phyloP scores from a whole-genome alignment of 2,329 filamentous ascomycete genomes.

The Fusarium musae region DNA sequence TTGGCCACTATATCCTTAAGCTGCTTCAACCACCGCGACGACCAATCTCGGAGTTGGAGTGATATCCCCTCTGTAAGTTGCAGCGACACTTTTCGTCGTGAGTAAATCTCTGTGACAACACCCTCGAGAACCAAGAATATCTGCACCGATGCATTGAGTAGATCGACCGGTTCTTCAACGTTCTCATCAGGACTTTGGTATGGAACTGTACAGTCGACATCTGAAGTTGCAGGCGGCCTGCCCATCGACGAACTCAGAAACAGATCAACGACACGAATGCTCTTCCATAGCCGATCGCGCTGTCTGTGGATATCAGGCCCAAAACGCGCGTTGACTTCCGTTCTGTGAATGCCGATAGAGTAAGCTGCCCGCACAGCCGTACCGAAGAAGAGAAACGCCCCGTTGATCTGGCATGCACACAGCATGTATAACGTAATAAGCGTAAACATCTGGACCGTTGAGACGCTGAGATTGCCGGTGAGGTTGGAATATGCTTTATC shows the following conservation, averaged over 20 bases:
- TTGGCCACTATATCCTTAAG: conserved; percentile 54
- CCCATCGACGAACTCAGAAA: conserved; percentile 66
- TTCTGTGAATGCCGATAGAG: conserved; percentile 63
- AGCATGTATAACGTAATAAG: conserved; percentile 66
- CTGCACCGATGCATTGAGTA: conserved; percentile 64
- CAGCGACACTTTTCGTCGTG: conserved; percentile 62
- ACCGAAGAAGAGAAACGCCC: conserved; percentile 65
- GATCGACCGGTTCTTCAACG: conserved; percentile 55
- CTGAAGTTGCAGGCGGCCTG: conserved; percentile 63
- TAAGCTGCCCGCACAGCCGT: conserved; percentile 64
- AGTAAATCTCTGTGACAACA: conserved; percentile 64
- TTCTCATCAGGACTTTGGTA: conserved; percentile 53
- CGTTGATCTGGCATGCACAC: conserved; percentile 65
- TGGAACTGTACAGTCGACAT: conserved; percentile 64
- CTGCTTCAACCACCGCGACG: conserved; percentile 57
- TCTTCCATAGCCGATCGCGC: conserved; percentile 65
- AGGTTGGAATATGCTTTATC: conserved; percentile 57
- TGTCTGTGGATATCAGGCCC: conserved; percentile 55
- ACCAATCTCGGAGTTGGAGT: conserved; percentile 63
- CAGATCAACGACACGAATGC: conserved; percentile 62
- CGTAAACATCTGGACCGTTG: conserved; percentile 61
- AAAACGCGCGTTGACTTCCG: conserved; percentile 65
- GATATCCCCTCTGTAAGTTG: conserved; percentile 65
- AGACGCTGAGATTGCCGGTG: conserved; percentile 59
- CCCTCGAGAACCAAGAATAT: conserved; percentile 63